These are phyloP conservation scores for Porphyrellus cyaneotinctus DNA, from an alignment of 768 basidiomycete species.

Conservation along the genomic window DNA sequence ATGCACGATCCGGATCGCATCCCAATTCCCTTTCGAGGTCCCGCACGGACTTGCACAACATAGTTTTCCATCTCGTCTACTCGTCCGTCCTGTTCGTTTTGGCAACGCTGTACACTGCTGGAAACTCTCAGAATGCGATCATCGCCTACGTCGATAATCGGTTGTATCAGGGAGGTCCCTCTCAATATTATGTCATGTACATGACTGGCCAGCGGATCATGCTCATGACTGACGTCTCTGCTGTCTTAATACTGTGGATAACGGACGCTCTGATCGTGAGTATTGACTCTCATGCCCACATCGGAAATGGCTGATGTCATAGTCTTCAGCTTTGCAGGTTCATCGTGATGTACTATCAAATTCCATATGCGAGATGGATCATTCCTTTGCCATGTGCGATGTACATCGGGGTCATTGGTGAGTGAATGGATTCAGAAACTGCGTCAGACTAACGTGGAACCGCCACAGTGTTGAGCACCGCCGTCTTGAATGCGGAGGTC, in stretches of 20 bases:
- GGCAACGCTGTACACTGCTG: constrained; percentile 25
- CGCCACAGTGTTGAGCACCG: constrained; percentile 18
- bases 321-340: constrained; percentile 21
- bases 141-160: constrained; percentile 31
- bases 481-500: constrained; percentile 19
- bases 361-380: constrained; percentile 21
- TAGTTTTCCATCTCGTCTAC: constrained; percentile 26
- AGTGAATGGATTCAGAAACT: not conserved
- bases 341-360: constrained; percentile 19
- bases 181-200: constrained; percentile 18
- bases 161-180: constrained; percentile 25
- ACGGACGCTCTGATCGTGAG: constrained; percentile 28
- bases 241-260: constrained; percentile 30
- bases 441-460: not conserved
- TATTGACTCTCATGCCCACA: not conserved
- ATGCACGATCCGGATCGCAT: constrained; percentile 2
- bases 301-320: not conserved
- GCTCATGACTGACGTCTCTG: constrained; percentile 22
- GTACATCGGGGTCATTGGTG: constrained; percentile 23
- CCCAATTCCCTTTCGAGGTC: constrained; percentile 2
- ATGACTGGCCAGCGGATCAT: constrained; percentile 24
- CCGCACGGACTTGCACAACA: constrained; percentile 13
- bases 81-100: constrained; percentile 26
- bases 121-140: constrained; percentile 28
- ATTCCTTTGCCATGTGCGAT: constrained; percentile 25